Evolutionary conservation across 2,329 filamentous ascomycete genomes (phyloP), one percentile per base, ranked within the genome.

Genomic region (Claviceps arundinis): DNA sequence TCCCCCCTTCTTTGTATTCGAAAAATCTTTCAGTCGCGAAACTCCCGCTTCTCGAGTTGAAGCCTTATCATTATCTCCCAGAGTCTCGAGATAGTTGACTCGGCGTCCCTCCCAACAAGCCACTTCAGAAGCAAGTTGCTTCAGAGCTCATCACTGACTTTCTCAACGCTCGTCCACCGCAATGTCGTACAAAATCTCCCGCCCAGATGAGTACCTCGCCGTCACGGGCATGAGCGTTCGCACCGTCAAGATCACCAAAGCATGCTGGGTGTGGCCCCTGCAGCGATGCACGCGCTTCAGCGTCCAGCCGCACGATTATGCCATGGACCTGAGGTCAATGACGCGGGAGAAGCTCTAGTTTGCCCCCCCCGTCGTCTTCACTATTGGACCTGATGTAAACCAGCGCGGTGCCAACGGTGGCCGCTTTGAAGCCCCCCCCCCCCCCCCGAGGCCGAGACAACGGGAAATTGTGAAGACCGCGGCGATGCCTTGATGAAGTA

Each of bases 271-370:
- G 17, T 77, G 75, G 68, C 85, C 85, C 52, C 80, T 87, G 56
- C 85, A 90, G 68, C 77, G 81, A 62, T 81, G 71, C 66, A 74
- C 69, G 52, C 74, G 75, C 60, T 80, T 80, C 66, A 78, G 74
- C 56, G 82, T 87, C 61, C 83, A 83, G 57, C 85, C 85, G 0
- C 87, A 87, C 62, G 88, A 94, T 68, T 91, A 93, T 68, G 80
- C 78, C 54, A 87, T 94, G 76, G 82, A 82, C 52, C 72, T 94
- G 1, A 86, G 90, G 64, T 88, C 88, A 52, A 95, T 94, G 88
- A 94, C 88, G 17, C 81, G 84, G 60, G 89, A 94, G 70, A 94
- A 94, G 66, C 76, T 93, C 3, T 85, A 90, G 57, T 90, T 93
- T 64, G 75, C 82, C 5, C 77, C 93, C 0, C 88, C 87, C 2